phyloP scores from a whole-genome alignment of 1,139 yeast species.

The Pneumocystis carinii region DNA sequence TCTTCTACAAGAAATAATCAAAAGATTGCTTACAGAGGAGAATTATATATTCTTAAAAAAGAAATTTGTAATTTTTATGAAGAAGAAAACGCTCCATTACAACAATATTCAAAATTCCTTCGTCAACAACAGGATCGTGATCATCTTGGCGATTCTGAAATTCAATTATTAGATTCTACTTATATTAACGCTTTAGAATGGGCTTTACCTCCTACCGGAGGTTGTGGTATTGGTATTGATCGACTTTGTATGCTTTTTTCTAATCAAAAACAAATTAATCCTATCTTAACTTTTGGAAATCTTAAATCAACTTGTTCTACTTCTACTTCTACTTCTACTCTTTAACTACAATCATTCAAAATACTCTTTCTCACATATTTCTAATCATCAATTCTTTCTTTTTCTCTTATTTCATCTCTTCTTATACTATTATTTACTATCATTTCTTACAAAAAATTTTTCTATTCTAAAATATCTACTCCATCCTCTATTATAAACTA shows the following conservation, averaged over 20 bases:
- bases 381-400: no score
- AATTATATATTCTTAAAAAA: slow-evolving; percentile 60
- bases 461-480: not conserved
- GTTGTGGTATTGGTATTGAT: slow-evolving; percentile 94
- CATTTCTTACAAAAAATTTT: not conserved
- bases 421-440: no score
- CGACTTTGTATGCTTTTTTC: slow-evolving; percentile 68
- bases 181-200: slow-evolving; percentile 68
- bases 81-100: slow-evolving; percentile 78
- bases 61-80: slow-evolving; percentile 92
- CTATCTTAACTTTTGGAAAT: slow-evolving; percentile 64
- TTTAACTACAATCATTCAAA: no score
- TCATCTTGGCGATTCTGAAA: slow-evolving; percentile 51
- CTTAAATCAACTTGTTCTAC: not conserved
- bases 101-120: slow-evolving; percentile 85
- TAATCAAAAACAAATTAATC: slow-evolving; percentile 52
- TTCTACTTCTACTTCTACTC: not conserved
- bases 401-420: no score
- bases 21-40: slow-evolving; percentile 57
- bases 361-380: no score
- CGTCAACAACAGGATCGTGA: slow-evolving; percentile 98
- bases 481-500: no score
- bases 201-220: slow-evolving; percentile 96
- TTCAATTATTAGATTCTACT: slow-evolving; percentile 54
- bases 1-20: slow-evolving; percentile 29